phyloP scores from a whole-genome alignment of 148 eudicot genomes.

The Vaccinium darrowii region DNA sequence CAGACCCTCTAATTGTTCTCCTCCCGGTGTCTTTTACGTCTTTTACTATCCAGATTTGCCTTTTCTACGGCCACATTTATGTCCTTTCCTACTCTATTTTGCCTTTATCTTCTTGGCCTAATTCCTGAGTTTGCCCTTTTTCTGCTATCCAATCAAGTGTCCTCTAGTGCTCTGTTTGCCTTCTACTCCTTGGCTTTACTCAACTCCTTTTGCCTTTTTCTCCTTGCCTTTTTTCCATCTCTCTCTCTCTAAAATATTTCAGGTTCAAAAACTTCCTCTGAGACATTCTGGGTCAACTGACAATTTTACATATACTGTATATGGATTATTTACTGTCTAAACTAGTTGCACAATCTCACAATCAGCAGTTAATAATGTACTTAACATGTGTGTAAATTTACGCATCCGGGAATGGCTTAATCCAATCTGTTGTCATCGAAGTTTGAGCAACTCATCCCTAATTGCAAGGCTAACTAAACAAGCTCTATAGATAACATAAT shows the following conservation, averaged over 20 bases:
- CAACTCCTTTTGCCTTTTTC: neutral
- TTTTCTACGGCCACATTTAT: neutral
- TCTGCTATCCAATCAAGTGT: constrained; percentile 3
- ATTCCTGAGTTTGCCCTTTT: neutral
- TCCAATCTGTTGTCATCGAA: no score
- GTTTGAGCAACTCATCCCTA: no score
- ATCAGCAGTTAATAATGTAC: neutral
- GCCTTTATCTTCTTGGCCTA: constrained; percentile 14
- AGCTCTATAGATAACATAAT: no score
- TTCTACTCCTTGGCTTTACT: neutral
- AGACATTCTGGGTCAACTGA: neutral
- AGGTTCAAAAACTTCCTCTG: neutral
- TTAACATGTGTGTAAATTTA: neutral
- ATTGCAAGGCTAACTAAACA: no score
- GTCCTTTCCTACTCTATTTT: neutral
- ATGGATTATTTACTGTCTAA: neutral
- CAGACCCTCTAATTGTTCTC: neutral
- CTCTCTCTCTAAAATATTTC: neutral
- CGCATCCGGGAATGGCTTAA: neutral
- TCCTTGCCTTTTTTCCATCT: constrained; percentile 5
- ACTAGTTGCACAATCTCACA: neutral
- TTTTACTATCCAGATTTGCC: neutral
- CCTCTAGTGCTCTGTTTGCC: constrained; percentile 10
- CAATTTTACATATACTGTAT: neutral
- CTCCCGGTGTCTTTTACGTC: constrained; percentile 13